Evolutionary conservation across 352 stramenopile species (phyloP), one percentile per base, ranked within the genome.

Genomic region (Phytophthora cryptogea): DNA sequence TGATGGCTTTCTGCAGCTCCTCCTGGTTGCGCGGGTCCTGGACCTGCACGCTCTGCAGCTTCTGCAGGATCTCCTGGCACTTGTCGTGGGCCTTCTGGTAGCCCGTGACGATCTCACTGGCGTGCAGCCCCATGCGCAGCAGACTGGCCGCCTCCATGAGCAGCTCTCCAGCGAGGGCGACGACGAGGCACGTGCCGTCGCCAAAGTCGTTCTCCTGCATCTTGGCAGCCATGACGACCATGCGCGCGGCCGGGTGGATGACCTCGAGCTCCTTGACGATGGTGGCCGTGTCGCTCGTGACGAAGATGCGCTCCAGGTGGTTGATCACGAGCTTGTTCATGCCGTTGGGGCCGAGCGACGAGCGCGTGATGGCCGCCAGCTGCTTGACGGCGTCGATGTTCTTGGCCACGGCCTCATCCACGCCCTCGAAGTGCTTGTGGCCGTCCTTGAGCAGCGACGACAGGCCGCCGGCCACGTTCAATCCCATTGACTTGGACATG

Each of bases 241-340:
- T 98, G 59, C 98, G 98, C 14, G 98, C 98, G 8, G 98, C 97
- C 23, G 98, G 98, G 80, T 99, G 97, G 67, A 99, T 83, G 36
- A 99, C 96, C 67, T 99, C 95, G 30, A 98, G 80, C 78, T 99
- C 97, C 49, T 97, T 97, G n/a, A 99, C 86, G 70, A 99, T 99
- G 11, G 97, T 98, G n/a, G 96, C 96, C 37, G 97, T 99, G 83
- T 99, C 97, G 56, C 79, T 97, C 11, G 98, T 99, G 23, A 99
- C 97, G 67, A 99, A 99, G 63, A 99, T 99, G 79, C 99, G 99
- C 58, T 99, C 97, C 48, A 99, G 73, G 77, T 99, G 97, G 85
- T 99, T 99, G 54, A 99, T 98, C 48, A 99, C 95, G 44, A 99
- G 89, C 83, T 99, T 99, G 83, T 99, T 99, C 89, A 99, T 98